Evolutionary conservation across 768 basidiomycete genomes (phyloP).

Genomic region (Tubosaeta sp.): DNA sequence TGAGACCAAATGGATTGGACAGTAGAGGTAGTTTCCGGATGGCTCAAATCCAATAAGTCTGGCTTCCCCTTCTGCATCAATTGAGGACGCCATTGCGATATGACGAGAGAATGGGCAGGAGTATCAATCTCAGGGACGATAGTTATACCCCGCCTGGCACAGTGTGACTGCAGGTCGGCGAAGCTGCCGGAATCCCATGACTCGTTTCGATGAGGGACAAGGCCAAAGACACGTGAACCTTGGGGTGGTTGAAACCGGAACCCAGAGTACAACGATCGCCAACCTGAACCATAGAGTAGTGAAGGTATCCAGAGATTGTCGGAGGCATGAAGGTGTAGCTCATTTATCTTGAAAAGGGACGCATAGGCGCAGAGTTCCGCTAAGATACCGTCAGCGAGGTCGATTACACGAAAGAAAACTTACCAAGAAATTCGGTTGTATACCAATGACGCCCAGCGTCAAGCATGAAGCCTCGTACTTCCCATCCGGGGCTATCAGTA

Average conservation of each 20-base stretch:
- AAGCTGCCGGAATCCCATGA: constrained; percentile 36
- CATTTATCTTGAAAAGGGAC: constrained; percentile 44
- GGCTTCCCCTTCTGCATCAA: constrained; percentile 34
- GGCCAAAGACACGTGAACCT: constrained; percentile 30
- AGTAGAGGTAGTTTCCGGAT: constrained; percentile 40
- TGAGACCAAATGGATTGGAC: constrained; percentile 42
- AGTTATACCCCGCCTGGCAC: constrained; percentile 35
- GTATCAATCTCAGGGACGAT: constrained; percentile 44
- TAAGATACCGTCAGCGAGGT: constrained; percentile 9
- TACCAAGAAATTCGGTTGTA: constrained; percentile 35
- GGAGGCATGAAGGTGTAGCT: constrained; percentile 41
- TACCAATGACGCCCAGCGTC: constrained; percentile 47
- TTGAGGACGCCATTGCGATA: constrained; percentile 44
- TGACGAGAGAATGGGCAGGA: constrained; percentile 40
- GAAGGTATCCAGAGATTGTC: constrained; percentile 42
- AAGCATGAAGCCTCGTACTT: constrained; percentile 43
- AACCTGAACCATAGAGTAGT: constrained; percentile 35
- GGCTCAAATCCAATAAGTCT: constrained; percentile 36
- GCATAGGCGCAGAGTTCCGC: constrained; percentile 43
- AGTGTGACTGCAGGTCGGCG: constrained; percentile 32
- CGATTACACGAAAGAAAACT: not conserved
- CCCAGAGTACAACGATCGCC: constrained; percentile 39
- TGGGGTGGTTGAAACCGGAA: constrained; percentile 38
- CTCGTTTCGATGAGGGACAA: constrained; percentile 38
- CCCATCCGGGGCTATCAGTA: constrained; percentile 41